phyloP scores from a whole-genome alignment of 2,329 filamentous ascomycete genomes.

The Meredithiella fracta region DNA sequence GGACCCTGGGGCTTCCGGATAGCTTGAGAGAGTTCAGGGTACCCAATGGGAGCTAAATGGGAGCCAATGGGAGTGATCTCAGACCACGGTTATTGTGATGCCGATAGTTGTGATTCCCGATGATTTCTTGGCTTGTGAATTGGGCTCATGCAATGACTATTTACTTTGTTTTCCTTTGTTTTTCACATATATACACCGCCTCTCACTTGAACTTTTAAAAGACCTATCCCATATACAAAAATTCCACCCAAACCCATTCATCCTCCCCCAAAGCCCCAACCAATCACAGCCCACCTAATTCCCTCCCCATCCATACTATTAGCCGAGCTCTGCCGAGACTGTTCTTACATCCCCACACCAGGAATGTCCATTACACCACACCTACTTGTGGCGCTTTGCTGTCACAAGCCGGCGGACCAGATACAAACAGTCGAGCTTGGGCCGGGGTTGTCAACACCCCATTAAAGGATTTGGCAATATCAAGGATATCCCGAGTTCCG shows the following conservation, averaged over 20 bases:
- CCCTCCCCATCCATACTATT: constrained; percentile 7
- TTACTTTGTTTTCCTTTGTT: too few species aligned
- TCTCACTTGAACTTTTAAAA: too few species aligned
- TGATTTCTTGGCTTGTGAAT: neutral
- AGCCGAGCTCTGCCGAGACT: constrained; percentile 15
- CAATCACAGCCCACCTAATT: constrained; percentile 14
- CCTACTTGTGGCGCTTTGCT: neutral
- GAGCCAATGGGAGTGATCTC: neutral
- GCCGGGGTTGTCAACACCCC: neutral
- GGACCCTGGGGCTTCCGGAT: neutral
- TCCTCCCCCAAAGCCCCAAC: constrained; percentile 1
- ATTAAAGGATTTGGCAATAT: neutral
- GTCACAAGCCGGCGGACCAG: neutral
- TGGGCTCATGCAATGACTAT: neutral
- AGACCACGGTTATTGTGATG: neutral
- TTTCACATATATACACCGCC: too few species aligned
- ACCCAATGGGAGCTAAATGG: neutral
- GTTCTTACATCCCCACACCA: constrained; percentile 5
- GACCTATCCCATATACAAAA: too few species aligned
- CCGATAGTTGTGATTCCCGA: neutral
- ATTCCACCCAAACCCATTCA: neutral
- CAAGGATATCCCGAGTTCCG: neutral
- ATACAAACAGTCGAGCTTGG: neutral
- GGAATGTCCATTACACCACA: neutral
- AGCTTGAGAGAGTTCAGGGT: neutral